These are phyloP conservation scores for Colletotrichum godetiae DNA, from an alignment of 2,329 filamentous ascomycete species.

Conservation along the genomic window DNA sequence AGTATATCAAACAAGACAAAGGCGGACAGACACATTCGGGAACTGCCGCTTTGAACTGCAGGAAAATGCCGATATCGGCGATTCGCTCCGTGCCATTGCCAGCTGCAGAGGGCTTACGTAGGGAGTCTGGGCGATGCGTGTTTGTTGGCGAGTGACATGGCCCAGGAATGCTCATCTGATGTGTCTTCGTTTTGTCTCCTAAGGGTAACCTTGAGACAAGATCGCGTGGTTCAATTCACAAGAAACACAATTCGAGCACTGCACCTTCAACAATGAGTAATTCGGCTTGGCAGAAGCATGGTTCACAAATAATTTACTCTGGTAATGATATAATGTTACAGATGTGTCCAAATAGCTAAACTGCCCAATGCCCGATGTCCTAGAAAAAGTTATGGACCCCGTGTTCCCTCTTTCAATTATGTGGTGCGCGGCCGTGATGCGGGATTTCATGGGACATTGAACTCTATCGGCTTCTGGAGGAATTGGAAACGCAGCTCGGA, in stretches of 20 bases:
- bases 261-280: background rate
- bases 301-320: background rate
- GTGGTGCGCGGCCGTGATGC: background rate
- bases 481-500: background rate
- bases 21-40: background rate
- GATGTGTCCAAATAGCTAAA: background rate
- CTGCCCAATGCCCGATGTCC: too few species aligned
- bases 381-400: background rate
- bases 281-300: background rate
- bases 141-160: slow-evolving; percentile 4
- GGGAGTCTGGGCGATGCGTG: background rate
- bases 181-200: slow-evolving; percentile 1
- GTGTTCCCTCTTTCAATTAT: background rate
- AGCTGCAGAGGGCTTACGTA: background rate
- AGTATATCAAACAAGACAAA: background rate
- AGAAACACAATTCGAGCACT: background rate
- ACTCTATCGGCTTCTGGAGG: background rate
- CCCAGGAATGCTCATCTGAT: background rate
- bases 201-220: slow-evolving; percentile 10
- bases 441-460: background rate
- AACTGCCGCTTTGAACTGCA: slow-evolving; percentile 4
- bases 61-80: slow-evolving; percentile 1
- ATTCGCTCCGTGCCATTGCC: background rate
- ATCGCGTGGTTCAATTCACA: background rate
- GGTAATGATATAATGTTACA: background rate